phyloP scores from a whole-genome alignment of 768 basidiomycete genomes.

The Boletus speciosus region DNA sequence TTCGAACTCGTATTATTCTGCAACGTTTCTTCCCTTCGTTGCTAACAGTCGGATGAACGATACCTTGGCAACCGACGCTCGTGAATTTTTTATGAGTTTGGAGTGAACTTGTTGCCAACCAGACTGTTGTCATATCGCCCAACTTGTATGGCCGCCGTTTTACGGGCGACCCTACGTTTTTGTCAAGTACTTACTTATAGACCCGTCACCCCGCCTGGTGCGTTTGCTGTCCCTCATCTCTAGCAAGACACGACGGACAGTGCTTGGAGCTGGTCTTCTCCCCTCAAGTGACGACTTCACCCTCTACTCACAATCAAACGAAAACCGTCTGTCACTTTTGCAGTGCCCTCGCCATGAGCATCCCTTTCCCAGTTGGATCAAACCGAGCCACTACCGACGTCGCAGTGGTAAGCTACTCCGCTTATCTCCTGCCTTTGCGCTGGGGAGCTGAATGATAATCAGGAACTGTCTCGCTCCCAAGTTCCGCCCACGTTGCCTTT shows the following conservation, averaged over 20 bases:
- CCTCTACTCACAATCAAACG: not conserved
- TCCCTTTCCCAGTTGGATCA: constrained; percentile 7
- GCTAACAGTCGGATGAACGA: not conserved
- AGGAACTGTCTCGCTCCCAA: constrained; percentile 36
- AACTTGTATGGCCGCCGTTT: not conserved
- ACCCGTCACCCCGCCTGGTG: not conserved
- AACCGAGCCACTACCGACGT: constrained; percentile 21
- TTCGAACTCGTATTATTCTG: not conserved
- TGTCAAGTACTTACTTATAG: not conserved
- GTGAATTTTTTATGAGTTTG: too few species aligned
- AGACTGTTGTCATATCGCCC: constrained; percentile 19
- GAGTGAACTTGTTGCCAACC: constrained; percentile 5
- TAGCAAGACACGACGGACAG: not conserved
- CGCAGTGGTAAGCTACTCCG: constrained; percentile 20
- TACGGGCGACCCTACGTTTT: not conserved
- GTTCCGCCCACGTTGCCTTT: constrained; percentile 33
- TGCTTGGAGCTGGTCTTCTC: constrained; percentile 22
- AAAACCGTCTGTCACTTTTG: not conserved
- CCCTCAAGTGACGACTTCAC: not conserved
- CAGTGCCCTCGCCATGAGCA: constrained; percentile 6
- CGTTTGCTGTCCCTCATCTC: not conserved
- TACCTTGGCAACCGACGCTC: not conserved
- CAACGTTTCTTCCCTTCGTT: not conserved
- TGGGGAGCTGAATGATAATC: not conserved
- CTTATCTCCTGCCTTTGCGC: not conserved